Evolutionary conservation across 805 yeast genomes (phyloP).

Genomic region (Blastobotrys peoriensis): DNA sequence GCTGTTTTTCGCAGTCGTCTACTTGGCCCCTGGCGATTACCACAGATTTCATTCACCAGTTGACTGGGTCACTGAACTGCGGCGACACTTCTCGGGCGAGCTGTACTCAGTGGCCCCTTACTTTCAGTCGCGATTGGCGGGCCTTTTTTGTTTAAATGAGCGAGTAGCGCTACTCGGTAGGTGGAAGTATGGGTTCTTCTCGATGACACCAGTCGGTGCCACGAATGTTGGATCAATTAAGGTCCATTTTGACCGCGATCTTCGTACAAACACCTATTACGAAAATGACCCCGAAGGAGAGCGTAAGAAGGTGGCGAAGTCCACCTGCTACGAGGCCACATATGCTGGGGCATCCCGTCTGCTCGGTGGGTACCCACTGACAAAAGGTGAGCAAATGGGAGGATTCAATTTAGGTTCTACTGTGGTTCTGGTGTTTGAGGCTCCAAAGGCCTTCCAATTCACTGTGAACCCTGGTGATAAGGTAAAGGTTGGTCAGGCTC

Average conservation of each 20-base stretch:
- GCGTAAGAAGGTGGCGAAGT: constrained; percentile 47
- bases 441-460: constrained; percentile 76
- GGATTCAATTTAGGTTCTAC: constrained; percentile 96
- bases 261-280: constrained; percentile 72
- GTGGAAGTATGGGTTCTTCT: constrained; percentile 95
- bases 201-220: constrained; percentile 99
- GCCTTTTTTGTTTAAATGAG: constrained; percentile 86
- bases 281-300: constrained; percentile 20
- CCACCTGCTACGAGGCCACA: constrained; percentile 91
- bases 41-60: constrained; percentile 96
- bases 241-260: constrained; percentile 83
- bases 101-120: constrained; percentile 94
- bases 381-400: constrained; percentile 93
- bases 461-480: constrained; percentile 62
- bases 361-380: constrained; percentile 80
- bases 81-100: constrained; percentile 96
- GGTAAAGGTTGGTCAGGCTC: constrained; percentile 73
- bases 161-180: constrained; percentile 91
- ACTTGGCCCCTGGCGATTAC: constrained; percentile 97
- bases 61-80: constrained; percentile 87
- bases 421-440: constrained; percentile 94
- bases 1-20: constrained; percentile 83
- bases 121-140: constrained; percentile 80
- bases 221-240: constrained; percentile 96
- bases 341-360: constrained; percentile 71